Base-by-base conservation (phyloP, 768 basidiomycete genomes). In the Pholiota microspora region DNA sequence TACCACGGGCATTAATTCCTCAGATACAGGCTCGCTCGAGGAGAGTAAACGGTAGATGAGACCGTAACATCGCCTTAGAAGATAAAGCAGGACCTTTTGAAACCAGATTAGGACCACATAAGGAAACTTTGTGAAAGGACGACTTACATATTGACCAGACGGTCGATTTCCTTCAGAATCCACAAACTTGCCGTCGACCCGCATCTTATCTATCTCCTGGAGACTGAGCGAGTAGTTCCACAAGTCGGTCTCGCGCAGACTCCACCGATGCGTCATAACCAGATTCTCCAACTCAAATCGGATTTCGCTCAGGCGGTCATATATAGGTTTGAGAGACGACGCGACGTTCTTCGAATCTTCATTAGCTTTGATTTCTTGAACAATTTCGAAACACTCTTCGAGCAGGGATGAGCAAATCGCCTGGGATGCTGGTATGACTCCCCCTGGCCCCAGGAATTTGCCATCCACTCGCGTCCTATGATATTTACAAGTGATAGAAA, bases 1-100 rank as follows among this genome's bases (percentile, higher is more conserved):
- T 69, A 95, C 95, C 34, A 97, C 82, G 4, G 95, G 95, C 91
- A 98, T 98, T 13, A 99, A 75, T 69, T 98, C 97, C 70, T 99
- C 97, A 0, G 94, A 96, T 2, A 99, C 94, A 0, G 97, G 97
- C 72, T 98, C 96, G 58, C 91, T 93, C 16, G 94, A 94, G 23
- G 94, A 94, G 58, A 99, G 81, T 46, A 99, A 71, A 25, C 89
- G 82, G 70, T 98, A 98, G 62, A 97, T 95, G 49, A 98, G 80
- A 57, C 96, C 96, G 69, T 98, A 95, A 75, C 97, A 99, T 67
- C 96, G 83, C 62, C 96, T 77, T 50, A 99, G 77, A 32, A 98
- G 81, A 69, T 97, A 99, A 21, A 99, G 78, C 42, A 98, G 74
- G 21, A 95, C 94, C 95, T 98, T 21, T 18, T 34, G 27, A 13